Percentiles rank a stretch among this genome's conserved stretches.
Conservation (phyloP, 2,329 filamentous ascomycete genomes). For the Hymenoscyphus fructigenus region DNA sequence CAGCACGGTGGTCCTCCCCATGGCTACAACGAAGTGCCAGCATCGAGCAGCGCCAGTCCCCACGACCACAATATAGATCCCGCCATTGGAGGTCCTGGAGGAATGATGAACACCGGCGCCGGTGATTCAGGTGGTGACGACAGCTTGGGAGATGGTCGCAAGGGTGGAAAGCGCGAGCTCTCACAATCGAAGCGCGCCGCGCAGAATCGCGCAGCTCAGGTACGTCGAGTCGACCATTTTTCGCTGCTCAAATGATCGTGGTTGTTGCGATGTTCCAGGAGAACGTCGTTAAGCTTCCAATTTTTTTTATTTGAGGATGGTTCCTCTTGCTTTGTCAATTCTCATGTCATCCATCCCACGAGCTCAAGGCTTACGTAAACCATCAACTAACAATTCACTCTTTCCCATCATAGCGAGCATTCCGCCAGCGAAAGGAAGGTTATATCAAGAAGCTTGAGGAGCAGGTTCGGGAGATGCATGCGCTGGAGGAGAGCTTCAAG, state of each 20-base stretch:
- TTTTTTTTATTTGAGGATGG: conserved; percentile 8
- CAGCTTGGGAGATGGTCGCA: conserved; percentile 54
- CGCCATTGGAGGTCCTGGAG: conserved; percentile 33
- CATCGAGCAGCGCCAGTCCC: conserved; percentile 34
- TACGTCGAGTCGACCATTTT: conserved; percentile 46
- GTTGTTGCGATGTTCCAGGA: conserved; percentile 11
- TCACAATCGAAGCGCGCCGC: conserved; percentile 95
- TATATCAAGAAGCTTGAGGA: conserved; percentile 98
- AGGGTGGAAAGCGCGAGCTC: conserved; percentile 80
- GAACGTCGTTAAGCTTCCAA: conserved; percentile 23
- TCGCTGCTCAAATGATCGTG: conserved; percentile 7
- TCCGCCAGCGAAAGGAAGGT: conserved; percentile 94
- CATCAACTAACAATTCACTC: conserved; percentile 11
- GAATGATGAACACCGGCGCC: conserved; percentile 29
- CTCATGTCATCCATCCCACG: conserved; percentile 37
- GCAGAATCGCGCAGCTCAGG: conserved; percentile 95
- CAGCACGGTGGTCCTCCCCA: conserved; percentile 27
- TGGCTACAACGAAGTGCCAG: conserved; percentile 35
- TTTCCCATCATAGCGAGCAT: conserved; percentile 70
- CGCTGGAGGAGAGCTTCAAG: conserved; percentile 76
- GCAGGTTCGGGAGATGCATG: conserved; percentile 78
- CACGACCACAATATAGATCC: conserved; percentile 39
- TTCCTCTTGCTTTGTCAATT: conserved; percentile 39
- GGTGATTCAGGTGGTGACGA: conserved; percentile 36
- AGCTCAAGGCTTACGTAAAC: conserved; percentile 35